Percentiles rank a stretch among this genome's conserved stretches.
Conservation (phyloP, 2,329 filamentous ascomycete species). For the Ascochyta clinopodiicola region DNA sequence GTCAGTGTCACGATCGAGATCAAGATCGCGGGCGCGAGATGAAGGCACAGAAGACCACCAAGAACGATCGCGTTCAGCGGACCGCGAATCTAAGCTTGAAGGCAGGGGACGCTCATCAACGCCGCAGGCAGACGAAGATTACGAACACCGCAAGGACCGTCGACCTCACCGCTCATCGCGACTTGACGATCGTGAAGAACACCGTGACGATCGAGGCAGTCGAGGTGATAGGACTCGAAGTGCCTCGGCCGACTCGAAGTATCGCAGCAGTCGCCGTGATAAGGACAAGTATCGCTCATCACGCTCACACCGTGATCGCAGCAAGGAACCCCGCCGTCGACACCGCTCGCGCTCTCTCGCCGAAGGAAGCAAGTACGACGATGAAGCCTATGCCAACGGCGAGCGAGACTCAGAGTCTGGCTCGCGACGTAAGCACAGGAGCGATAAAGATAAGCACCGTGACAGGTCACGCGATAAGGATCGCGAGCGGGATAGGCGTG, state of each 20-base stretch:
- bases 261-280: constrained; percentile 64
- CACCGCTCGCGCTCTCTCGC: constrained; percentile 52
- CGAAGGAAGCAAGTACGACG: constrained; percentile 38
- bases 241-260: constrained; percentile 66
- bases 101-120: constrained; percentile 62
- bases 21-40: constrained; percentile 40
- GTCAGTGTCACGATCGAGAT: constrained; percentile 52
- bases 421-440: constrained; percentile 47
- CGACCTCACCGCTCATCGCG: constrained; percentile 59
- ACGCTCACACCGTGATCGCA: constrained; percentile 55
- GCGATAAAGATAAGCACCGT: constrained; percentile 43
- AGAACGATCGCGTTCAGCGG: constrained; percentile 37
- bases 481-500: constrained; percentile 42
- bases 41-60: constrained; percentile 22
- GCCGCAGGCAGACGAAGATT: constrained; percentile 36
- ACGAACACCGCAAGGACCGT: constrained; percentile 48
- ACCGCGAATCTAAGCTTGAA: constrained; percentile 56
- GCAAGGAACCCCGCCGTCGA: constrained; percentile 53
- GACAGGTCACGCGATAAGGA: constrained; percentile 41
- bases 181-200: constrained; percentile 49
- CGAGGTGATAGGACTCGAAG: constrained; percentile 66
- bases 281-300: constrained; percentile 54
- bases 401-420: constrained; percentile 37
- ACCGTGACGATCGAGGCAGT: constrained; percentile 56
- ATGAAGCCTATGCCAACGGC: constrained; percentile 39